Evolutionary conservation across 2,329 filamentous ascomycete genomes (phyloP).

Genomic region (Dryadomyces quercus-mongolicae): DNA sequence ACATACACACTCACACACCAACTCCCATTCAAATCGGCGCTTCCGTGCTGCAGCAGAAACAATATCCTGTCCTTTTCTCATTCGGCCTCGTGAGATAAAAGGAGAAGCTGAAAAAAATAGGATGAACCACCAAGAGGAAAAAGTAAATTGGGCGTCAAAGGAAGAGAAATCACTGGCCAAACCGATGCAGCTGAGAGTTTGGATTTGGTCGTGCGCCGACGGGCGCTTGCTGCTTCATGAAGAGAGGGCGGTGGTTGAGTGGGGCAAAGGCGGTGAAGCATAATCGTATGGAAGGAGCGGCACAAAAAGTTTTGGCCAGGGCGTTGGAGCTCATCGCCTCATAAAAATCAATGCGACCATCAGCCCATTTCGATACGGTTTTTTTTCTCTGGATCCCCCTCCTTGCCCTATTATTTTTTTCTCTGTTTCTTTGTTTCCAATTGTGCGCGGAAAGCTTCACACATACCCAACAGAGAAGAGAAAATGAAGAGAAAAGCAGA

Average conservation of each 20-base stretch:
- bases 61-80: no score
- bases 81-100: no score
- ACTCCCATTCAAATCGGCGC: no score
- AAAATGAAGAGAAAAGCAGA: slow-evolving; percentile 29
- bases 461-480: not conserved
- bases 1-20: no score
- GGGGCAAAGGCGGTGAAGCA: not conserved
- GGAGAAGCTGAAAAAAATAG: no score
- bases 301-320: not conserved
- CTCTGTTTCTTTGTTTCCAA: not conserved
- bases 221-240: not conserved
- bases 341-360: not conserved
- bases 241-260: not conserved
- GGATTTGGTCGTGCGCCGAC: not conserved
- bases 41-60: no score
- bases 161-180: not conserved
- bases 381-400: not conserved
- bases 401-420: not conserved
- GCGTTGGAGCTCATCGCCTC: not conserved
- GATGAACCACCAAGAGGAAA: no score
- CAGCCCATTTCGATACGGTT: not conserved
- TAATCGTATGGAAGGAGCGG: not conserved
- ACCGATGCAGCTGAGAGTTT: not conserved
- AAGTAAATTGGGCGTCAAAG: not conserved
- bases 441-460: not conserved